Conservation (phyloP, 345 rosid species). For the Pelargonium nanum region DNA sequence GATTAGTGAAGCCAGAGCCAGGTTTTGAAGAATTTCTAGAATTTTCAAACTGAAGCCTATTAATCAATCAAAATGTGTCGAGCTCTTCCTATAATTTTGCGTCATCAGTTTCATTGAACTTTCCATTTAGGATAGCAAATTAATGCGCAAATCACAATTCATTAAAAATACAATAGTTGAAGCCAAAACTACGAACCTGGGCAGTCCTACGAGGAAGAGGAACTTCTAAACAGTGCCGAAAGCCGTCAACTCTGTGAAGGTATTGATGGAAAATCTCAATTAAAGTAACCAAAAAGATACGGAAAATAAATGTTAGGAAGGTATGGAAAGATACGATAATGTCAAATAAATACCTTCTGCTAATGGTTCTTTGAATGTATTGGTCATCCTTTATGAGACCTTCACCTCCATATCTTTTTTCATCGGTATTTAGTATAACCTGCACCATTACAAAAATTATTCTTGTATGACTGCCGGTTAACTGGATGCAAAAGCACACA, state of each 20-base stretch:
- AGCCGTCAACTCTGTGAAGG: slow-evolving; percentile 64
- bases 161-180: background rate
- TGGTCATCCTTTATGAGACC: slow-evolving; percentile 46
- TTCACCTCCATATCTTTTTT: slow-evolving; percentile 66
- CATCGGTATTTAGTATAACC: slow-evolving; percentile 76
- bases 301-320: slow-evolving; percentile 3
- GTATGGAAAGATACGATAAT: background rate
- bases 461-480: background rate
- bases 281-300: slow-evolving; percentile 6
- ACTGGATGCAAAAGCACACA: background rate
- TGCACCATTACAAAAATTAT: slow-evolving; percentile 17
- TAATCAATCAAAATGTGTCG: too few relatives aligned
- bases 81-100: too few relatives aligned
- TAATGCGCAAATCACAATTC: background rate
- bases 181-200: slow-evolving; percentile 45
- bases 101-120: too few relatives aligned
- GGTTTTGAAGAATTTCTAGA: too few relatives aligned
- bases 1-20: too few relatives aligned
- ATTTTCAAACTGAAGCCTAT: too few relatives aligned
- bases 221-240: slow-evolving; percentile 61
- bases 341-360: slow-evolving; percentile 36
- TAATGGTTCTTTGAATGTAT: slow-evolving; percentile 57
- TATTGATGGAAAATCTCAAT: slow-evolving; percentile 6
- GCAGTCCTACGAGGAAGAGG: slow-evolving; percentile 83
- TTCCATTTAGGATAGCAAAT: too few relatives aligned